Conservation (phyloP, 208 protist genomes). For the Borovskyia barvae region DNA sequence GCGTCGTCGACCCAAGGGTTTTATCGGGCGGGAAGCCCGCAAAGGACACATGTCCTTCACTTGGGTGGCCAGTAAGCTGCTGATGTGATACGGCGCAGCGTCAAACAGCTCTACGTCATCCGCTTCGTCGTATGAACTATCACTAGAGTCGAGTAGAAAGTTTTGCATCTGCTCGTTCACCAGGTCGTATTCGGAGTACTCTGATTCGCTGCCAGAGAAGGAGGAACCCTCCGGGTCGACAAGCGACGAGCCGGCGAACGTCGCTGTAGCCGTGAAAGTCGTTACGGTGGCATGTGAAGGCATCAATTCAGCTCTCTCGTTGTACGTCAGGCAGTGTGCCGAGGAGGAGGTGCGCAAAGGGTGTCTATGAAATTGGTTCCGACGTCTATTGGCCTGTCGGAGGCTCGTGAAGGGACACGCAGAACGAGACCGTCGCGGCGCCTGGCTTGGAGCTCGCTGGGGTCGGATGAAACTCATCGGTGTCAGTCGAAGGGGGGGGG, state of each 20-base stretch:
- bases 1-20: slow-evolving; percentile 9
- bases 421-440: slow-evolving; percentile 12
- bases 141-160: slow-evolving; percentile 45
- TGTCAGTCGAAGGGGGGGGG: neutral
- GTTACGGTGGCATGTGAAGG: too few relatives aligned
- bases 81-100: slow-evolving; percentile 2
- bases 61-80: slow-evolving; percentile 1
- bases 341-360: slow-evolving; percentile 14
- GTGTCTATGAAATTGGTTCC: slow-evolving; percentile 27
- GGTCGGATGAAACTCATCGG: slow-evolving; percentile 25
- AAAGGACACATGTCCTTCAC: neutral
- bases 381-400: slow-evolving; percentile 1
- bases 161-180: slow-evolving; percentile 76
- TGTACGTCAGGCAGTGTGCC: slow-evolving; percentile 27
- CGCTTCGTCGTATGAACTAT: slow-evolving; percentile 27
- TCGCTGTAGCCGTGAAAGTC: too few relatives aligned
- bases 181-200: slow-evolving; percentile 65
- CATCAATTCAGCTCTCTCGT: too few relatives aligned
- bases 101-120: slow-evolving; percentile 17
- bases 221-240: too few relatives aligned
- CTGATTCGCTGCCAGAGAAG: slow-evolving; percentile 38
- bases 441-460: neutral
- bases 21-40: slow-evolving; percentile 3
- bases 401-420: slow-evolving; percentile 1
- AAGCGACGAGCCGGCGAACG: neutral